phyloP scores from a whole-genome alignment of 2,329 filamentous ascomycete species.

The Aureobasidium sp. region DNA sequence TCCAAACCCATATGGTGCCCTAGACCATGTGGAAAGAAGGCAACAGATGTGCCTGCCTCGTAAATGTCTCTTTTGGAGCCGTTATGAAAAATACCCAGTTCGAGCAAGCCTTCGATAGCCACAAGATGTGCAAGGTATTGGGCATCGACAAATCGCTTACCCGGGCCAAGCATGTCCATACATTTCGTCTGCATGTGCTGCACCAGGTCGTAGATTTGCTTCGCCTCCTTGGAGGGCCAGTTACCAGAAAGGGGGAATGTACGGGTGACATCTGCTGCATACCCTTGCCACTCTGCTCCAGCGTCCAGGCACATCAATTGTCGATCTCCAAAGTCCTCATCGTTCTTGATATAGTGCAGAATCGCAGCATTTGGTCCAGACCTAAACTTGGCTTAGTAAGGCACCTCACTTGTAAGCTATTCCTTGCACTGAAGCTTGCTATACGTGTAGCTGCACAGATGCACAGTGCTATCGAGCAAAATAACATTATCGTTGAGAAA shows the following conservation, averaged over 20 bases:
- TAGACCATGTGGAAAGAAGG: constrained; percentile 86
- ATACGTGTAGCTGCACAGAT: neutral
- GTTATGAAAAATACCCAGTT: constrained; percentile 64
- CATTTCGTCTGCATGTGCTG: constrained; percentile 72
- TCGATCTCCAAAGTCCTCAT: constrained; percentile 60
- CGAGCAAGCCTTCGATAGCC: constrained; percentile 62
- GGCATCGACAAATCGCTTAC: constrained; percentile 62
- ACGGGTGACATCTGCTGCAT: constrained; percentile 84
- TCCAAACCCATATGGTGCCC: constrained; percentile 91
- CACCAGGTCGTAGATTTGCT: constrained; percentile 69
- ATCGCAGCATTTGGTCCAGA: constrained; percentile 75
- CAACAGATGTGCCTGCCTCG: constrained; percentile 69
- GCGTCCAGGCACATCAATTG: constrained; percentile 80
- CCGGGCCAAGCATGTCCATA: constrained; percentile 61
- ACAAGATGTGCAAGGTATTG: constrained; percentile 67
- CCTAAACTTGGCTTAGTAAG: neutral
- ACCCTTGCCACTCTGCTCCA: constrained; percentile 70
- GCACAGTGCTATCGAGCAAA: neutral
- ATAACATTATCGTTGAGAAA: neutral
- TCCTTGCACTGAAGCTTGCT: neutral
- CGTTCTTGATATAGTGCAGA: constrained; percentile 79
- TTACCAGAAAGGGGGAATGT: constrained; percentile 71
- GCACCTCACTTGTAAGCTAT: neutral
- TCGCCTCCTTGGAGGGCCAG: constrained; percentile 61
- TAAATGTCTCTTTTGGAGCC: constrained; percentile 59